These are phyloP conservation scores for Euphorbia corollata DNA, from an alignment of 441 rosid species.

Conservation along the genomic window DNA sequence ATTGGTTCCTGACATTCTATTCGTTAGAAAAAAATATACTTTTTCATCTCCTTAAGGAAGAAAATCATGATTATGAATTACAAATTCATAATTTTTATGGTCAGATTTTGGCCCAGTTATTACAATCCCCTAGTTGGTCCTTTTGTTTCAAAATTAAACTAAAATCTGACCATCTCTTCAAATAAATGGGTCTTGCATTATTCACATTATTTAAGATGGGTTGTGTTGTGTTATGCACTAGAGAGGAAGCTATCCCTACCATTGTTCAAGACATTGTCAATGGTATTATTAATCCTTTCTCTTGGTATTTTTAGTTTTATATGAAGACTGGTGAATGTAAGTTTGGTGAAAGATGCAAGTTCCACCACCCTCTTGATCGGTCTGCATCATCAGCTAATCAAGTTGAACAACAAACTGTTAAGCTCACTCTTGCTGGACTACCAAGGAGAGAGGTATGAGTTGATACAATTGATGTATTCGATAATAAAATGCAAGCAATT, in stretches of 20 bases:
- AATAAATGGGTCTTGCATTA: background rate
- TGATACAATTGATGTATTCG: conserved; percentile 1
- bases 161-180: background rate
- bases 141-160: background rate
- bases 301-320: conserved; percentile 44
- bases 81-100: background rate
- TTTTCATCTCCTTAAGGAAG: background rate
- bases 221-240: background rate
- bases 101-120: background rate
- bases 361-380: conserved; percentile 76
- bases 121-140: background rate
- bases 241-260: background rate
- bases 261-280: conserved; percentile 5
- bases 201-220: background rate
- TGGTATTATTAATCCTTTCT: background rate
- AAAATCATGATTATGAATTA: background rate
- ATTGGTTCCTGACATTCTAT: background rate
- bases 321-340: conserved; percentile 92
- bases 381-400: conserved; percentile 37
- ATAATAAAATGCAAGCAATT: background rate
- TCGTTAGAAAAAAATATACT: background rate
- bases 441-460: conserved; percentile 81
- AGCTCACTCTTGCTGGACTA: conserved; percentile 88
- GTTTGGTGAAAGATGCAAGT: conserved; percentile 76
- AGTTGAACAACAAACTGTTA: conserved; percentile 39